These are phyloP conservation scores for Lagenidium sp. DNA, from an alignment of 352 stramenopile species.

Conservation along the genomic window DNA sequence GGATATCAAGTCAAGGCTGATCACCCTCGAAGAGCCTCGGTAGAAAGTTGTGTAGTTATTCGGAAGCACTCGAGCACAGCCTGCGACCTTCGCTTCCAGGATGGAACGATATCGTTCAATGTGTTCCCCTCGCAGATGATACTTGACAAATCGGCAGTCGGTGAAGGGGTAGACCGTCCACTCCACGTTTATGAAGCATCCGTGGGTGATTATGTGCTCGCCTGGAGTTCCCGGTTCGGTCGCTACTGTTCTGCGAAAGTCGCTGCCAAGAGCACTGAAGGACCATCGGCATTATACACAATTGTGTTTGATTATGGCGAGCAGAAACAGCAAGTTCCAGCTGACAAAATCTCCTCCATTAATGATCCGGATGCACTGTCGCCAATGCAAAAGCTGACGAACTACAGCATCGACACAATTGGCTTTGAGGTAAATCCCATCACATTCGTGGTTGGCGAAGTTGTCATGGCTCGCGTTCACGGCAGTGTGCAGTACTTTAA, in stretches of 20 bases:
- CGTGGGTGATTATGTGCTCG: constrained; percentile 45
- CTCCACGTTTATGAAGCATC: constrained; percentile 11
- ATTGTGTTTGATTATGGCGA: constrained; percentile 73
- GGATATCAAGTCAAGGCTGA: constrained; percentile 71
- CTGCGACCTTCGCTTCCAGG: constrained; percentile 61
- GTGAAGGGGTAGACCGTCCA: constrained; percentile 7
- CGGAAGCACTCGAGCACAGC: constrained; percentile 45
- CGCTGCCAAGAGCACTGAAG: constrained; percentile 4
- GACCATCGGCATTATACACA: constrained; percentile 21
- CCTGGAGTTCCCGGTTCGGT: constrained; percentile 67
- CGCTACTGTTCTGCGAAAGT: constrained; percentile 37
- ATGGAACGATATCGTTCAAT: constrained; percentile 70
- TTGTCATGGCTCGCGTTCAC: constrained; percentile 48
- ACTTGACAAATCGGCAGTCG: constrained; percentile 23
- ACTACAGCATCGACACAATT: constrained; percentile 71
- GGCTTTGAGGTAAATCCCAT: constrained; percentile 57
- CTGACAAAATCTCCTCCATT: constrained; percentile 41
- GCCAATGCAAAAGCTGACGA: constrained; percentile 55
- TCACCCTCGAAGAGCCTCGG: constrained; percentile 41
- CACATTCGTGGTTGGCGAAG: constrained; percentile 41
- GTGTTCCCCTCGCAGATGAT: constrained; percentile 80
- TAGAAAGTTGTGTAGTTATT: constrained; percentile 66
- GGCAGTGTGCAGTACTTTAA: constrained; percentile 50
- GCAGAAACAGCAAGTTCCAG: constrained; percentile 31
- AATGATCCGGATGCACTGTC: constrained; percentile 43